Evolutionary conservation across 2,329 filamentous ascomycete genomes (phyloP).

Genomic region (Penicillium sp.): DNA sequence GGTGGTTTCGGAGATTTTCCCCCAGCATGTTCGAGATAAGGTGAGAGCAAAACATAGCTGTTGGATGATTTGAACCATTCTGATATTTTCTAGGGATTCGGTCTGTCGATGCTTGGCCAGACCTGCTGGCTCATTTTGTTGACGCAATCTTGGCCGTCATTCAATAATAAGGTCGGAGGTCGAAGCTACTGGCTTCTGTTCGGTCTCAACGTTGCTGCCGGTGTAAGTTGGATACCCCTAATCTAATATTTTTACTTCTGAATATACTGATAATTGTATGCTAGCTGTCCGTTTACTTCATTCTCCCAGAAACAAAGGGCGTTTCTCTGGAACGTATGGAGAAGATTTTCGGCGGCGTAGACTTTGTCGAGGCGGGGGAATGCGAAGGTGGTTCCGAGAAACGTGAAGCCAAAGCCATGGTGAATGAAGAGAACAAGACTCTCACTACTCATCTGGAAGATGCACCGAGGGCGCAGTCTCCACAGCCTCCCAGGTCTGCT

Average conservation of each 20-base stretch:
- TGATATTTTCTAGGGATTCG: constrained; percentile 11
- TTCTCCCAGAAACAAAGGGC: constrained; percentile 42
- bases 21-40: constrained; percentile 47
- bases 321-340: constrained; percentile 43
- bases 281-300: constrained; percentile 37
- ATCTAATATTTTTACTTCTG: too few species aligned
- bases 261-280: not conserved
- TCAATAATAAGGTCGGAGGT: constrained; percentile 43
- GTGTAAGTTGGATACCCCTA: constrained; percentile 14
- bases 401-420: constrained; percentile 23
- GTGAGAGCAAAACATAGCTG: constrained; percentile 2
- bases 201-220: constrained; percentile 36
- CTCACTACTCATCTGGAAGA: constrained; percentile 10
- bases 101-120: constrained; percentile 35
- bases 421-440: constrained; percentile 3
- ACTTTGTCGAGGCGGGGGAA: constrained; percentile 44
- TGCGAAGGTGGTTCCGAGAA: constrained; percentile 33
- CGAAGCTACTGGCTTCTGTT: constrained; percentile 48
- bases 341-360: constrained; percentile 40
- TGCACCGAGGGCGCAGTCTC: too few species aligned
- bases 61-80: not conserved
- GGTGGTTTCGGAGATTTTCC: constrained; percentile 47
- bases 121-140: constrained; percentile 44
- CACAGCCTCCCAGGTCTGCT: too few species aligned
- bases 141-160: constrained; percentile 47